Conservation (phyloP, 352 stramenopile species). For the Pythium rhizo-oryzae region DNA sequence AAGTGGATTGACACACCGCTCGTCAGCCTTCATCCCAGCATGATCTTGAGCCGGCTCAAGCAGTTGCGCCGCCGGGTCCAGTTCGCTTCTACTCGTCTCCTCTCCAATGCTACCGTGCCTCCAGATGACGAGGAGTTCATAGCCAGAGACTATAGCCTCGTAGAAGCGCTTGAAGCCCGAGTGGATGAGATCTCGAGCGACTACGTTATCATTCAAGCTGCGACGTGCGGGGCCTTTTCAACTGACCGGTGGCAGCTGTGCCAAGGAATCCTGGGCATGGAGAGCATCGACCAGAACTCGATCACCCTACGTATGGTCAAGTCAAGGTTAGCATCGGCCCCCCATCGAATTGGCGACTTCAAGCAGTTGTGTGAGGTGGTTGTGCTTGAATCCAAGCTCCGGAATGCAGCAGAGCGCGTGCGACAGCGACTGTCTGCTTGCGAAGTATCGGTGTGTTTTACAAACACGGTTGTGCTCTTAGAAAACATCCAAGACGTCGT, state of each 20-base stretch:
- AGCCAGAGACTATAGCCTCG: constrained; percentile 35
- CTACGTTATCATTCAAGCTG: constrained; percentile 55
- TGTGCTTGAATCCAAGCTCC: constrained; percentile 56
- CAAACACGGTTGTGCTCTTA: constrained; percentile 9
- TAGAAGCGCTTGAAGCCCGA: constrained; percentile 36
- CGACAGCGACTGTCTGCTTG: constrained; percentile 38
- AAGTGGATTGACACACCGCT: constrained; percentile 54
- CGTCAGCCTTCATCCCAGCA: constrained; percentile 41
- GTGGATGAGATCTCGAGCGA: constrained; percentile 49
- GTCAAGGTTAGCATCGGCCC: background rate
- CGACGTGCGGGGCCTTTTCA: constrained; percentile 43
- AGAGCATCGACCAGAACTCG: background rate
- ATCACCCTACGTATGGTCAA: constrained; percentile 26
- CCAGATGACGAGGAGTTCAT: constrained; percentile 9
- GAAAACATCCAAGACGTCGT: constrained; percentile 19
- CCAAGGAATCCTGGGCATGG: constrained; percentile 19
- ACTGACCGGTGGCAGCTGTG: constrained; percentile 39
- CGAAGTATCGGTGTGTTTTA: constrained; percentile 32
- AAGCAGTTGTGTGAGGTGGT: constrained; percentile 49
- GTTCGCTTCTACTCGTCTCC: constrained; percentile 39
- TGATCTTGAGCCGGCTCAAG: constrained; percentile 58
- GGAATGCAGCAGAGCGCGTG: constrained; percentile 33
- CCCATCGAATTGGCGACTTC: constrained; percentile 18
- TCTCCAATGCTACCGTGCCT: background rate
- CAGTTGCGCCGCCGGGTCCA: constrained; percentile 57